Percentiles rank a stretch among this genome's conserved stretches.
Evolutionary conservation across 108 stramenopile species (phyloP).

Genomic region (Thalassiosira profunda): DNA sequence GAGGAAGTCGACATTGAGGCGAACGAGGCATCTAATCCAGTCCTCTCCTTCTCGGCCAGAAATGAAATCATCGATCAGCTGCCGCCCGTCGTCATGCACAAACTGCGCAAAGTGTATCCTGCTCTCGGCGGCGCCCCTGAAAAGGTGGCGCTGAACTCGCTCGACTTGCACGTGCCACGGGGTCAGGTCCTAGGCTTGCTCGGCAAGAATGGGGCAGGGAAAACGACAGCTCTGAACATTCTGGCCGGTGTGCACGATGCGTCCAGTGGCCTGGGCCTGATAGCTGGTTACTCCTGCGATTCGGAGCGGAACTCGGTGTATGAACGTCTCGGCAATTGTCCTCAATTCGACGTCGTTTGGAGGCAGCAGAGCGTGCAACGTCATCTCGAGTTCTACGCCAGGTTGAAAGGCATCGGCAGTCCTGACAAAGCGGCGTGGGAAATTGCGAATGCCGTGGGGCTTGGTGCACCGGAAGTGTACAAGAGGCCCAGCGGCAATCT

Average conservation of each 20-base stretch:
- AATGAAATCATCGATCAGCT: conserved; percentile 14
- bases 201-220: conserved; percentile 80
- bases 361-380: conserved; percentile 58
- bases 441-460: conserved; percentile 56
- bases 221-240: conserved; percentile 76
- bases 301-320: conserved; percentile 55
- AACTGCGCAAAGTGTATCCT: conserved; percentile 60
- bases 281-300: conserved; percentile 59
- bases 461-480: conserved; percentile 55
- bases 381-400: conserved; percentile 75
- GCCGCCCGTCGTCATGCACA: conserved; percentile 53
- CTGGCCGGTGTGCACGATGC: conserved; percentile 61
- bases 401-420: conserved; percentile 59
- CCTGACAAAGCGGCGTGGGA: conserved; percentile 35
- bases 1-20: not conserved
- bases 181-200: conserved; percentile 75
- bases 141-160: conserved; percentile 51
- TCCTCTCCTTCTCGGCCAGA: conserved; percentile 15
- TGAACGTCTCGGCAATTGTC: conserved; percentile 71
- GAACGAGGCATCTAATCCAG: not conserved
- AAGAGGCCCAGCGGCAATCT: conserved; percentile 48
- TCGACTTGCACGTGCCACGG: conserved; percentile 58
- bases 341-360: conserved; percentile 81
- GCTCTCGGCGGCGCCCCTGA: conserved; percentile 45
- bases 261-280: conserved; percentile 57